Conservation (phyloP, 164 flowering plant genomes). For the Stephania cephalantha region DNA sequence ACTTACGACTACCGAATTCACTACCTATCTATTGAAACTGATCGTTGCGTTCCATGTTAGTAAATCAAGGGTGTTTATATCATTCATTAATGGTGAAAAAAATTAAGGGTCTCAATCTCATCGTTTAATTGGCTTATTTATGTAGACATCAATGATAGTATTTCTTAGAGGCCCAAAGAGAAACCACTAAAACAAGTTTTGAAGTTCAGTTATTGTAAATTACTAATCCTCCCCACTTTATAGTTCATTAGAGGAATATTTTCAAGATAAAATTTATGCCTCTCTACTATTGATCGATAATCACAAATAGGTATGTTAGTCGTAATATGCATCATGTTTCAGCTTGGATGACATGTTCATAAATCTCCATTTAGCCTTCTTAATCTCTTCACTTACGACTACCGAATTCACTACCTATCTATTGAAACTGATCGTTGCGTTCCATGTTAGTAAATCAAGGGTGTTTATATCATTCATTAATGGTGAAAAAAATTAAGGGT, state of each 20-base stretch:
- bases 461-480: background rate
- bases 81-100: background rate
- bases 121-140: too few species aligned
- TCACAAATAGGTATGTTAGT: too few species aligned
- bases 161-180: background rate
- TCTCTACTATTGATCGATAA: too few species aligned
- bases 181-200: background rate
- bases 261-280: too few species aligned
- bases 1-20: background rate
- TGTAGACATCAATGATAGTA: background rate
- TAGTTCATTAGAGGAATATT: too few species aligned
- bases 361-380: too few species aligned
- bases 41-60: background rate
- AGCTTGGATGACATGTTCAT: background rate
- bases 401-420: background rate
- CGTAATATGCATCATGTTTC: background rate
- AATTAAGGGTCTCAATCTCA: background rate
- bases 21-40: conserved; percentile 6
- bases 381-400: too few species aligned
- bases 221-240: background rate
- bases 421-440: background rate
- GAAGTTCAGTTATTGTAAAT: background rate
- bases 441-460: background rate
- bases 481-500: background rate
- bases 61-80: background rate